phyloP scores from a whole-genome alignment of 192 early-diverging fungal species.

The Coemansia sp. region DNA sequence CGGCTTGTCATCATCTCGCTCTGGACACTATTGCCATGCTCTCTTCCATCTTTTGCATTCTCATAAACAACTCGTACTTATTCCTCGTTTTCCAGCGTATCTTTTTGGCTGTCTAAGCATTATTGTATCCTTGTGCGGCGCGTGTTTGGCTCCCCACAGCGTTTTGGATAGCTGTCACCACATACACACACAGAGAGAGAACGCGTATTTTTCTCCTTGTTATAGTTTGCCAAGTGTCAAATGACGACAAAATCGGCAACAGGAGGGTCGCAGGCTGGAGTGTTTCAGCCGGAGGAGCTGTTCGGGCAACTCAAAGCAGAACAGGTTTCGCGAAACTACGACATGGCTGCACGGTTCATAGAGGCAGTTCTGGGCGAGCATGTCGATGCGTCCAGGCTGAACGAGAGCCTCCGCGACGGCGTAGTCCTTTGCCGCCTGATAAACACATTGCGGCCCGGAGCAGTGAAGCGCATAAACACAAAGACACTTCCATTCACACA shows the following conservation, averaged over 20 bases:
- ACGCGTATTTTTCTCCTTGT: not conserved
- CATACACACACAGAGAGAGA: not conserved
- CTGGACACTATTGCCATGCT: too few species aligned
- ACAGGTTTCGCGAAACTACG: constrained; percentile 62
- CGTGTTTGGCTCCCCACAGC: too few species aligned
- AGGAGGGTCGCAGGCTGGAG: constrained; percentile 19
- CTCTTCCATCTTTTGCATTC: too few species aligned
- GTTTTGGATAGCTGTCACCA: too few species aligned
- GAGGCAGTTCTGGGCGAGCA: constrained; percentile 60
- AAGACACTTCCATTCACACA: constrained; percentile 74
- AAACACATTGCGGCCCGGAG: constrained; percentile 74
- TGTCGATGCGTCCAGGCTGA: constrained; percentile 60
- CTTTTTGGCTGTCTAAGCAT: too few species aligned
- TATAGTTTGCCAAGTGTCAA: not conserved
- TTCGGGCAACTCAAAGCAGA: constrained; percentile 59
- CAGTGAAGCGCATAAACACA: constrained; percentile 69
- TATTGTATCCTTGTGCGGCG: too few species aligned
- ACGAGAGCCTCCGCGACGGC: constrained; percentile 68
- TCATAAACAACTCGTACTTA: too few species aligned
- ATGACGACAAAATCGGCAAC: constrained; percentile 31
- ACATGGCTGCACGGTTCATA: constrained; percentile 64
- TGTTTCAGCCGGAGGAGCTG: constrained; percentile 56
- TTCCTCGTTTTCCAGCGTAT: too few species aligned
- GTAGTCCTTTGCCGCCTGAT: constrained; percentile 77
- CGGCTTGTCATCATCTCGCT: too few species aligned